Evolutionary conservation across 768 basidiomycete genomes (phyloP), one percentile per base, ranked within the genome.

Genomic region (Phanerochaete carnosa): DNA sequence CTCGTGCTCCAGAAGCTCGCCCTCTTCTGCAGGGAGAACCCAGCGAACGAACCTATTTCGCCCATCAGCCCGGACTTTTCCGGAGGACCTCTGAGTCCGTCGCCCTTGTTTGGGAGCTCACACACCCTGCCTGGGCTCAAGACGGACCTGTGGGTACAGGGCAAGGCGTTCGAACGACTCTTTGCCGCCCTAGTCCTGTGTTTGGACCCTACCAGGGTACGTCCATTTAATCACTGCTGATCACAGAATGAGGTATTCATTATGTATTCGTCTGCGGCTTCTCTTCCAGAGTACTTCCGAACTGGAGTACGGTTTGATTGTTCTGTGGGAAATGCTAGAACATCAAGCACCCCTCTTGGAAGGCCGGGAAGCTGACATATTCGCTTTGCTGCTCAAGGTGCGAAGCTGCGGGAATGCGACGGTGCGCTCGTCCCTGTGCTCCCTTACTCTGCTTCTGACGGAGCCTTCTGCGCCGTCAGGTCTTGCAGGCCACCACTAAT

Each of bases 291-390:
- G 75, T 52, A 81, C 82, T 50, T 84, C 87, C 64, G 77, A 82
- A 57, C 76, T 94, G 28, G 87, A 90, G 69, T 91, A 92, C 66
- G 93, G 85, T 28, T 74, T 95, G 64, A 89, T 94, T 59, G 77
- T 91, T 32, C 68, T 94, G 12, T 95, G 90, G 89, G 93, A 95
- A 72, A 79, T 94, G 69, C 75, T 95, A 5, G 88, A 88, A 68
- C 82, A 88, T 65, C 91, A 94, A 69, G 79, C 84, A 25, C 72
- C 79, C 30, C 81, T 87, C 63, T 75, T 95, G 13, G 93, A 95
- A 70, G 90, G 91, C 47, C 84, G 83, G 61, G 94, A 95, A 75
- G 81, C 84, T 11, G 88, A 89, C 57, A 72, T 95, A 35, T 90
- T 94, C 70, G 79, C 85, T 29, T 76, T 84, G 53, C 77, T 95